phyloP scores from a whole-genome alignment of 2,329 filamentous ascomycete species.

The Venturiaceae sp. region DNA sequence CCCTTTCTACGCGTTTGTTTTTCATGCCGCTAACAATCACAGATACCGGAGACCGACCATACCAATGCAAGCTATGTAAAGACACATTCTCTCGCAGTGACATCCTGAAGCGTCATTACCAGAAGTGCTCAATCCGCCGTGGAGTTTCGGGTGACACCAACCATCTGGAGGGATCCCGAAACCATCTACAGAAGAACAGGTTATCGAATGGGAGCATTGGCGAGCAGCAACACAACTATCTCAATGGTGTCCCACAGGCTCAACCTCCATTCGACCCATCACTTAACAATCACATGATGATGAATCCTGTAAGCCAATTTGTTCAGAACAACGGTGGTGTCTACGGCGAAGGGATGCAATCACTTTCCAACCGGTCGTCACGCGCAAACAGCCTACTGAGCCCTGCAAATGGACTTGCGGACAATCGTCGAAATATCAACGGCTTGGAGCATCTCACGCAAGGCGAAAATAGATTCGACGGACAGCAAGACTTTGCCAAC shows the following conservation, averaged over 20 bases:
- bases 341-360: conserved; percentile 11
- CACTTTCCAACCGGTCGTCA: conserved; percentile 37
- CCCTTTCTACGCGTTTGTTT: neutral
- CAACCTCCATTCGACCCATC: neutral
- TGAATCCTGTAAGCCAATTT: neutral
- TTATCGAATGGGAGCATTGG: conserved; percentile 14
- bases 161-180: conserved; percentile 86
- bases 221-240: conserved; percentile 2
- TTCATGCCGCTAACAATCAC: conserved; percentile 23
- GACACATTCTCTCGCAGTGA: conserved; percentile 98
- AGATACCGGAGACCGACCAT: conserved; percentile 97
- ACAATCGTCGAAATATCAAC: no score
- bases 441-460: neutral
- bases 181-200: conserved; percentile 52
- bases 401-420: conserved; percentile 20
- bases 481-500: neutral
- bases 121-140: conserved; percentile 94
- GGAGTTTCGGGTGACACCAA: conserved; percentile 93
- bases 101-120: conserved; percentile 97
- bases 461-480: neutral
- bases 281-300: conserved; percentile 2
- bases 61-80: conserved; percentile 96
- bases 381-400: conserved; percentile 39
- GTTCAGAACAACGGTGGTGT: neutral
- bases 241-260: neutral